These are phyloP conservation scores for Dictyostelium brefeldianum DNA, from an alignment of 78 protist species.

Conservation along the genomic window DNA sequence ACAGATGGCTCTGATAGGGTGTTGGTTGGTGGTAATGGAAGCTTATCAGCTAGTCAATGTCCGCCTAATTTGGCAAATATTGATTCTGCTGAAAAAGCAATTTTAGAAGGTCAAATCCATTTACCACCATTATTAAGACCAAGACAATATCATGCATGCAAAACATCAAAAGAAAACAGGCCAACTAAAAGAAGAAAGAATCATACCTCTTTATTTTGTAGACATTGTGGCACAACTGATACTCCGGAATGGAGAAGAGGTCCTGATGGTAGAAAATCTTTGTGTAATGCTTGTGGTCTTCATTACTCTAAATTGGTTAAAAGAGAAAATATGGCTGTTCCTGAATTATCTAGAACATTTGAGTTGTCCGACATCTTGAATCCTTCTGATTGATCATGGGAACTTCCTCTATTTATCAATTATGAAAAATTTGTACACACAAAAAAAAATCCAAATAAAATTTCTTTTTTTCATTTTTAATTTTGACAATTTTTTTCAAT, in stretches of 20 bases:
- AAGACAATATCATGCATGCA: conserved; percentile 77
- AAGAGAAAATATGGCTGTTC: conserved; percentile 49
- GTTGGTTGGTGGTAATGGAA: conserved; percentile 2
- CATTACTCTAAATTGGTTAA: conserved; percentile 81
- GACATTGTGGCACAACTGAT: conserved; percentile 81
- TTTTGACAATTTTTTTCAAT: too few species aligned
- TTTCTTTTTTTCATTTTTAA: too few species aligned
- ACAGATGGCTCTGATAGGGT: background rate
- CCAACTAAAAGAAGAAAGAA: conserved; percentile 68
- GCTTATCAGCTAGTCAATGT: background rate
- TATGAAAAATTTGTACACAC: too few species aligned
- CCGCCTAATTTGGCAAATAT: conserved; percentile 5
- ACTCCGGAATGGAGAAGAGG: conserved; percentile 88
- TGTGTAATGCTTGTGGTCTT: conserved; percentile 87
- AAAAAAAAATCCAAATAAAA: background rate
- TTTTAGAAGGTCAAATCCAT: conserved; percentile 77
- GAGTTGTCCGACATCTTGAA: conserved; percentile 54
- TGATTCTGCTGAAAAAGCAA: conserved; percentile 46
- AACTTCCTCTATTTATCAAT: too few species aligned
- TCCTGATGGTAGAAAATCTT: conserved; percentile 73
- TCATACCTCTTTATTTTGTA: conserved; percentile 60
- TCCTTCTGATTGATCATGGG: too few species aligned
- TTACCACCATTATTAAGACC: conserved; percentile 78
- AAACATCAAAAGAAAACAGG: conserved; percentile 54
- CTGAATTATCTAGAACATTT: conserved; percentile 31